Evolutionary conservation across 345 rosid species (phyloP).

Genomic region (Hibiscus mutabilis): DNA sequence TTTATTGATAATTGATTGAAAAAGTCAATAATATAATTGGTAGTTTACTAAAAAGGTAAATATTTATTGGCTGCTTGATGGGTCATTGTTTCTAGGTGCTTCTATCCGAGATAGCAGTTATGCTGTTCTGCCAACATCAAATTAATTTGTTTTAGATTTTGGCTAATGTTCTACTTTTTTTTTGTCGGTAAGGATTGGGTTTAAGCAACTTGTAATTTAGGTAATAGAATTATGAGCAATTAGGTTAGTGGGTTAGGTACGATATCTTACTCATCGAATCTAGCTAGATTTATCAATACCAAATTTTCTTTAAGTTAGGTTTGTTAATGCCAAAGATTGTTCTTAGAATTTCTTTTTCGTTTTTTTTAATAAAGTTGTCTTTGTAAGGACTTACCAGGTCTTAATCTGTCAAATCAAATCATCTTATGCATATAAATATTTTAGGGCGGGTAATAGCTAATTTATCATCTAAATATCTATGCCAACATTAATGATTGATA

Average conservation of each 20-base stretch:
- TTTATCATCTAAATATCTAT: not conserved
- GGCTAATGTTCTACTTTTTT: too few species aligned
- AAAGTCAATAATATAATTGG: too few species aligned
- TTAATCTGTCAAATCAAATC: not conserved
- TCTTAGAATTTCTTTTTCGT: not conserved
- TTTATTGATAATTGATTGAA: too few species aligned
- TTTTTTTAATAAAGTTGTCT: not conserved
- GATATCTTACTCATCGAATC: not conserved
- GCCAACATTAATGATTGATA: not conserved
- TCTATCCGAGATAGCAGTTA: not conserved
- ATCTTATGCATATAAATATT: too few species aligned
- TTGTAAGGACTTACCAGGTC: not conserved
- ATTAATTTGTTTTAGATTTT: too few species aligned
- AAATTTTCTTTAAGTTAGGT: not conserved
- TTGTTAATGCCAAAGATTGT: not conserved
- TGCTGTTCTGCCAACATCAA: not conserved
- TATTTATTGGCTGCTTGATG: not conserved
- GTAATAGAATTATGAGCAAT: not conserved
- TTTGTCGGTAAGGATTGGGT: not conserved
- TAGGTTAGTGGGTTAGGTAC: slow-evolving; percentile 2
- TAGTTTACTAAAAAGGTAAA: too few species aligned
- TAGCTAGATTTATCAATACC: not conserved
- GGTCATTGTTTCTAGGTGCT: not conserved
- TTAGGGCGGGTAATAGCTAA: too few species aligned
- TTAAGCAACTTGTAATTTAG: not conserved